Evolutionary conservation across 176 grass and related monocot species (phyloP).

Genomic region (Sorghum bicolor): DNA sequence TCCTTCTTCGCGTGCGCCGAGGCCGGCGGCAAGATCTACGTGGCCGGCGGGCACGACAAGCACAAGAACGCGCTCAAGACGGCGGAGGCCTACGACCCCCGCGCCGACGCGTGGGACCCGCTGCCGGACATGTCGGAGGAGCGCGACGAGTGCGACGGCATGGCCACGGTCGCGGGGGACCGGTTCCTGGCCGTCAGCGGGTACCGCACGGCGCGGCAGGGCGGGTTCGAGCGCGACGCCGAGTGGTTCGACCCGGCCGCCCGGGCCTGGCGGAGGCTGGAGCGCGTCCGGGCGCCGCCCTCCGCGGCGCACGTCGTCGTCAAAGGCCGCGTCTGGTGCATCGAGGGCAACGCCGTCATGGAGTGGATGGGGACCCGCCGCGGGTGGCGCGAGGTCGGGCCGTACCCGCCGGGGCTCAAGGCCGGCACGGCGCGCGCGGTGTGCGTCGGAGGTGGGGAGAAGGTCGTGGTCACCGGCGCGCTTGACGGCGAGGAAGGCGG

Average conservation of each 20-base stretch:
- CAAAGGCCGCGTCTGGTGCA: slow-evolving; percentile 50
- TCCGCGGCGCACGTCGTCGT: slow-evolving; percentile 47
- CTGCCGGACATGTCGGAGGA: slow-evolving; percentile 86
- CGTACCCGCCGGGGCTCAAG: slow-evolving; percentile 54
- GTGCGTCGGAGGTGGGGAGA: slow-evolving; percentile 26
- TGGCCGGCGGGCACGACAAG: slow-evolving; percentile 82
- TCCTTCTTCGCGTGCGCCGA: slow-evolving; percentile 81
- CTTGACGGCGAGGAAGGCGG: slow-evolving; percentile 22
- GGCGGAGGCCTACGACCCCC: slow-evolving; percentile 69
- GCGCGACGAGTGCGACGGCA: slow-evolving; percentile 82
- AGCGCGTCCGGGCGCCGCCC: slow-evolving; percentile 37
- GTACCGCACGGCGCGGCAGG: slow-evolving; percentile 82
- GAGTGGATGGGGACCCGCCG: slow-evolving; percentile 32
- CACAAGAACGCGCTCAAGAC: slow-evolving; percentile 91
- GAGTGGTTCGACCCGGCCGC: slow-evolving; percentile 65
- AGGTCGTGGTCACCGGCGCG: slow-evolving; percentile 56
- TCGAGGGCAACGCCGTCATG: slow-evolving; percentile 40
- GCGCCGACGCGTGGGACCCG: slow-evolving; percentile 48
- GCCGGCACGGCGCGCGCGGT: slow-evolving; percentile 47
- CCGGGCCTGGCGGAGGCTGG: slow-evolving; percentile 47
- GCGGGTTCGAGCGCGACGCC: slow-evolving; percentile 63
- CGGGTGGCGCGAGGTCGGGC: slow-evolving; percentile 50
- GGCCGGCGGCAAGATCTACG: slow-evolving; percentile 50
- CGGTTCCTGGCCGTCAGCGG: slow-evolving; percentile 64
- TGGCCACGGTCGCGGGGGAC: slow-evolving; percentile 51